phyloP scores from a whole-genome alignment of 768 basidiomycete genomes.

The Butyriboletus loyo region DNA sequence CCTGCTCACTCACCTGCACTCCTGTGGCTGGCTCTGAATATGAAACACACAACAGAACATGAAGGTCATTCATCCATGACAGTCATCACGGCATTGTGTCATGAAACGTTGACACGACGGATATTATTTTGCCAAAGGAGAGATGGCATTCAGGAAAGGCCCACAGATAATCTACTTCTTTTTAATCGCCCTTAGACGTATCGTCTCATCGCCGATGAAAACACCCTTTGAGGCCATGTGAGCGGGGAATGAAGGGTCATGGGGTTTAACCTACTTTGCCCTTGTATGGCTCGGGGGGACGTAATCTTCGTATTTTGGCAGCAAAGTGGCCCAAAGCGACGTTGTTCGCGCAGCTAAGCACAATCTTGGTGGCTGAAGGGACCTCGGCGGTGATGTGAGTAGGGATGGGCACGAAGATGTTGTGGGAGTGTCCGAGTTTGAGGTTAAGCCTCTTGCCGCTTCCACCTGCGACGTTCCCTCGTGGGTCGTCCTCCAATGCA shows the following conservation, averaged over 20 bases:
- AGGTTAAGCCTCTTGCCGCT: conserved; percentile 74
- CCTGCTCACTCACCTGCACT: background rate
- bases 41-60: background rate
- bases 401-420: conserved; percentile 81
- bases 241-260: background rate
- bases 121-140: background rate
- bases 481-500: conserved; percentile 76
- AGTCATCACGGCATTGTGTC: background rate
- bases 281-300: conserved; percentile 96
- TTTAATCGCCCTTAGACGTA: conserved; percentile 88
- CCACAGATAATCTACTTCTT: conserved; percentile 70
- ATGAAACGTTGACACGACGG: background rate
- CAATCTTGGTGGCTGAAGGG: conserved; percentile 79
- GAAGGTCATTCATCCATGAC: background rate
- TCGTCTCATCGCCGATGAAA: conserved; percentile 89
- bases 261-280: conserved; percentile 73
- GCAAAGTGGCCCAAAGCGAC: conserved; percentile 85
- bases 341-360: conserved; percentile 82
- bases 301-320: conserved; percentile 75
- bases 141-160: conserved; percentile 4
- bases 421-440: conserved; percentile 92
- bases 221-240: conserved; percentile 60
- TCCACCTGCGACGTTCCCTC: conserved; percentile 53
- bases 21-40: background rate
- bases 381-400: conserved; percentile 77